These are phyloP conservation scores for Cornus kousa DNA, from an alignment of 148 eudicot genomes.

Conservation along the genomic window DNA sequence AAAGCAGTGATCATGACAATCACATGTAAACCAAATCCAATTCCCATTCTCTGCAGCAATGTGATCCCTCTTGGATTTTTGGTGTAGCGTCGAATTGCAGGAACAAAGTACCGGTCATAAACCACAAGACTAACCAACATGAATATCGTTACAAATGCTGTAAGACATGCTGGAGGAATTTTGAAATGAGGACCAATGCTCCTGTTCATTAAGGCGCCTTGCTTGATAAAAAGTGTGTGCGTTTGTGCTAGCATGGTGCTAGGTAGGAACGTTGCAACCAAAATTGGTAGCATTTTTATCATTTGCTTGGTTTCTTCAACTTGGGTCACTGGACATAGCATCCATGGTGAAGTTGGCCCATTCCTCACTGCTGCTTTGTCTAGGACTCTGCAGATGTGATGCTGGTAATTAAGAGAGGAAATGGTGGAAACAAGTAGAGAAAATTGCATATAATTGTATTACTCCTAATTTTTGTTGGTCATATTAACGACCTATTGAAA, in stretches of 20 bases:
- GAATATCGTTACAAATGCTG: constrained; percentile 25
- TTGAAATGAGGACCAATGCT: constrained; percentile 17
- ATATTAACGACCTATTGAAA: too few species aligned
- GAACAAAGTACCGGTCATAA: constrained; percentile 28
- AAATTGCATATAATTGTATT: neutral
- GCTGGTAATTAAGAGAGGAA: neutral
- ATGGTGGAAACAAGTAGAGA: neutral
- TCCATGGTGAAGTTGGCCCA: constrained; percentile 20
- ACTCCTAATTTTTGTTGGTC: too few species aligned
- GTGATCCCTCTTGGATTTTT: constrained; percentile 33
- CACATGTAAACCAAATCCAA: constrained; percentile 23
- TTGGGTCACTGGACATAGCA: constrained; percentile 27
- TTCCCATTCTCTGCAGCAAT: constrained; percentile 28
- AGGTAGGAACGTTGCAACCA: constrained; percentile 25
- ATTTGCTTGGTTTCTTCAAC: constrained; percentile 36
- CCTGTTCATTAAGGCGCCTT: constrained; percentile 24
- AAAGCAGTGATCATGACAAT: constrained; percentile 20
- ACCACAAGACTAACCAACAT: constrained; percentile 21
- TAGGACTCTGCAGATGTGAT: constrained; percentile 13
- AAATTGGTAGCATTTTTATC: constrained; percentile 29
- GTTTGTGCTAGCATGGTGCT: constrained; percentile 23
- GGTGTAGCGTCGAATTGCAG: constrained; percentile 16
- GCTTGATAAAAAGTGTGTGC: constrained; percentile 29
- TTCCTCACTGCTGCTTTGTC: constrained; percentile 23
- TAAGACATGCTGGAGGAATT: constrained; percentile 29